phyloP scores from a whole-genome alignment of 306 rosid species.

The Sphenostylis stenocarpa region DNA sequence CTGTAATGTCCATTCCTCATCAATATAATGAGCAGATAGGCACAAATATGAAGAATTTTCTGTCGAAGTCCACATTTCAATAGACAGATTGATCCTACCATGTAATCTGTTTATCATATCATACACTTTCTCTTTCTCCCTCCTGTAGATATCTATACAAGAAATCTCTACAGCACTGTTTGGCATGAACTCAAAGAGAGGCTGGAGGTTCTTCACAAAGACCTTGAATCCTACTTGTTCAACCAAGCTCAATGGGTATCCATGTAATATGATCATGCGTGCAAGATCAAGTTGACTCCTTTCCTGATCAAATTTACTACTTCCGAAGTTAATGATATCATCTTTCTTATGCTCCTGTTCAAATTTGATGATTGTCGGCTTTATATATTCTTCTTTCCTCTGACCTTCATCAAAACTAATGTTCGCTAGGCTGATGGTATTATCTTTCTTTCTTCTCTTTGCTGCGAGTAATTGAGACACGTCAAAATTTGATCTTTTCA shows the following conservation, averaged over 20 bases:
- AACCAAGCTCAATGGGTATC: conserved; percentile 79
- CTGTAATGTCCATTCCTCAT: conserved; percentile 79
- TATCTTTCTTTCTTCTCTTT: conserved; percentile 89
- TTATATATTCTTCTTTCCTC: conserved; percentile 71
- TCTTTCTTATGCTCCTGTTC: conserved; percentile 85
- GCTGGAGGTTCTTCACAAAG: conserved; percentile 95
- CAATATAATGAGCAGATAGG: conserved; percentile 77
- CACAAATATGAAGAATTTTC: conserved; percentile 66
- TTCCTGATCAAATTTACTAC: conserved; percentile 79
- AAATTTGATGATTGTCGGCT: conserved; percentile 67
- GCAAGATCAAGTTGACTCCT: conserved; percentile 91
- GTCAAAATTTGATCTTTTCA: conserved; percentile 83
- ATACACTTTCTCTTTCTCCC: conserved; percentile 68
- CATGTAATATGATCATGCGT: conserved; percentile 90
- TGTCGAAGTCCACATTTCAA: conserved; percentile 79
- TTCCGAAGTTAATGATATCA: conserved; percentile 59
- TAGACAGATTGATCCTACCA: conserved; percentile 81
- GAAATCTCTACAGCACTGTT: conserved; percentile 56
- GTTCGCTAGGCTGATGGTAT: conserved; percentile 52
- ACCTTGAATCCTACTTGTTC: conserved; percentile 96
- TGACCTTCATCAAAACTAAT: conserved; percentile 73
- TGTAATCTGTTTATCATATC: conserved; percentile 58
- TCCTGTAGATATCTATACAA: conserved; percentile 71
- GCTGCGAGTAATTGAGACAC: conserved; percentile 94
- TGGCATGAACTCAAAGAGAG: conserved; percentile 77